Conservation (phyloP, 192 early-diverging fungal genomes). For the Umbelopsis sp. region DNA sequence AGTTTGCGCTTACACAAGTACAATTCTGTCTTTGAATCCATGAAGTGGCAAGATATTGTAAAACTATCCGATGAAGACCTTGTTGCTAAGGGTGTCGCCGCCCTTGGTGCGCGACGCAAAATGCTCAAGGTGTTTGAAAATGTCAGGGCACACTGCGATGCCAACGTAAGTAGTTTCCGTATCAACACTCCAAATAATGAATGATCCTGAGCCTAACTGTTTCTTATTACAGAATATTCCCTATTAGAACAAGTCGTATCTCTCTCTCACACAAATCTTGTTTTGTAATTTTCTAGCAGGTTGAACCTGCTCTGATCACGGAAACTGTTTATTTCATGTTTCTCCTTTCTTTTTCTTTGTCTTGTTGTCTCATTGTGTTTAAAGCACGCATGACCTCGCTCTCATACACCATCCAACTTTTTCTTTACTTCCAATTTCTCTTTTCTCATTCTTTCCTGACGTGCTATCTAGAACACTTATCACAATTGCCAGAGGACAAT, state of each 20-base stretch:
- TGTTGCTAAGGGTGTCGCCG: conserved; percentile 81
- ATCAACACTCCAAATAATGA: not conserved
- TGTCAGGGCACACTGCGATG: conserved; percentile 45
- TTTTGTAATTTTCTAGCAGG: conserved; percentile 13
- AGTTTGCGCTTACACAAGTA: conserved; percentile 96
- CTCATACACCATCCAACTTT: too few species aligned
- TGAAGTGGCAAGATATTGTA: conserved; percentile 90
- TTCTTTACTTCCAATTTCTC: not conserved
- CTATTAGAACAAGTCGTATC: not conserved
- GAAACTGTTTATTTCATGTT: too few species aligned
- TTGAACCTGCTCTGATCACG: conserved; percentile 1
- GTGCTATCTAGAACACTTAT: conserved; percentile 2
- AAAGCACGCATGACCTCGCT: too few species aligned
- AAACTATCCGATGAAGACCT: conserved; percentile 82
- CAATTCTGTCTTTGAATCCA: conserved; percentile 81
- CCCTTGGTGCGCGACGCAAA: conserved; percentile 94
- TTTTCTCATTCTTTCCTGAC: not conserved
- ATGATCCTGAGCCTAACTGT: not conserved
- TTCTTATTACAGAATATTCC: not conserved
- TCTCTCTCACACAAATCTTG: not conserved
- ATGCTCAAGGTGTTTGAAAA: conserved; percentile 97
- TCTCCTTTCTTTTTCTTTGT: not conserved
- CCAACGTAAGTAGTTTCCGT: conserved; percentile 28
- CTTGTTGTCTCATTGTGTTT: not conserved
- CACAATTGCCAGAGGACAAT: not conserved